Evolutionary conservation across 257 asterid genomes (phyloP), one percentile per base, ranked within the genome.

Genomic region (Cordia subcordata): DNA sequence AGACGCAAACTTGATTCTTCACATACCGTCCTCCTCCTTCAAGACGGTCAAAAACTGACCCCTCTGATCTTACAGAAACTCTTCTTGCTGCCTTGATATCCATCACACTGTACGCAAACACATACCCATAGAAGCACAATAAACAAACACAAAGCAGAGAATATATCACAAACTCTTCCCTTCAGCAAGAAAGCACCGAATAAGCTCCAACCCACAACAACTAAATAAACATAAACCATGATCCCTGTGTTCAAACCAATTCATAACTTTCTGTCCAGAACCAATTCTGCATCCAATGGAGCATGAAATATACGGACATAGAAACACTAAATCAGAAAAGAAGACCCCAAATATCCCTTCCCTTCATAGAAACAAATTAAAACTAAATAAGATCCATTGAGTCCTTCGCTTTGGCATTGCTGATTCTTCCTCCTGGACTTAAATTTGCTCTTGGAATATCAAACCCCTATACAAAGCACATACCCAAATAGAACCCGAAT

Each of bases 1-100:
- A 82, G 13, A 17, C 27, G 63, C 90, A 85, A 17, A 74, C 78
- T 67, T 57, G 40, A 40, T 54, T 75, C 57, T 49, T 60, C 9
- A 15, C 65, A 53, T 49, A 65, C 21, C 38, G 40, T 44, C 39
- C 69, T 60, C 58, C 71, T 51, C 75, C 71, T 50, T 69, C 78
- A 5, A 35, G 21, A 21, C 72, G 71, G 27, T 38, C 53, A 56
- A 58, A 62, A 23, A 52, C 65, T 5, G 4, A 39, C 19, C 45
- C 11, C 16, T 57, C 5, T 27, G 54, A 5, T n/a, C 49, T 40
- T 45, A 35, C 23, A 0, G 60, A 68, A 15, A 54, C 66, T 47
- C 33, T 71, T 54, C 42, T 56, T 22, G 62, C 71, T 8, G 81
- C 38, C 60, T 12, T 60, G 35, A 61, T 13, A 47, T 38, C 80